A percentile compares a stretch with the other conserved stretches of the same genome.
Conservation (phyloP, 371 early-diverging fungal genomes). For the Lichtheimia ornata region DNA sequence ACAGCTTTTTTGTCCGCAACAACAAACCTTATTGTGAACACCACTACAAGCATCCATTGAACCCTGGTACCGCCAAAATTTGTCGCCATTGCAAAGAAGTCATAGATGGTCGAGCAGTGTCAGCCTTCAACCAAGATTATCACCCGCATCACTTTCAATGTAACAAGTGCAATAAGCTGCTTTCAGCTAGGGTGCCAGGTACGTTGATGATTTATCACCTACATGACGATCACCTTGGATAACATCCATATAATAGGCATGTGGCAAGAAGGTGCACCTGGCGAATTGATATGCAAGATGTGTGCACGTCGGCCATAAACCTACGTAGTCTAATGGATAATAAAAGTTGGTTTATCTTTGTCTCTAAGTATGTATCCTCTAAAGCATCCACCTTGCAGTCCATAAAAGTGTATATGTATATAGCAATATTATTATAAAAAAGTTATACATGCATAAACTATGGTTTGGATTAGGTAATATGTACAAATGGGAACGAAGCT, state of each 20-base stretch:
- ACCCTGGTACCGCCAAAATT: slow-evolving; percentile 12
- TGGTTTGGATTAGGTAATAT: background rate
- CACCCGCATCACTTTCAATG: slow-evolving; percentile 61
- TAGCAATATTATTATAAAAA: too few relatives aligned
- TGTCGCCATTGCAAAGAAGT: slow-evolving; percentile 39
- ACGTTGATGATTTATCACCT: slow-evolving; percentile 1
- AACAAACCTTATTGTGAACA: slow-evolving; percentile 66
- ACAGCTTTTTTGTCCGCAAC: slow-evolving; percentile 51
- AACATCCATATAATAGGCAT: slow-evolving; percentile 7
- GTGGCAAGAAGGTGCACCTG: slow-evolving; percentile 22
- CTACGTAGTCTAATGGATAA: background rate
- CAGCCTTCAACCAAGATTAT: slow-evolving; percentile 51
- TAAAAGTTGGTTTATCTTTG: background rate
- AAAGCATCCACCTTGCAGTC: too few relatives aligned
- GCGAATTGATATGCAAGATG: slow-evolving; percentile 21
- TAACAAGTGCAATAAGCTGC: slow-evolving; percentile 40
- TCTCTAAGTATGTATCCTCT: too few relatives aligned
- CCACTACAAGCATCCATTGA: slow-evolving; percentile 48
- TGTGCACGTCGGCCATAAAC: slow-evolving; percentile 16
- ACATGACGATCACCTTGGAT: background rate
- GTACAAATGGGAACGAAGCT: background rate
- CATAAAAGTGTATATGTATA: too few relatives aligned
- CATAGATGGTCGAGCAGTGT: slow-evolving; percentile 50
- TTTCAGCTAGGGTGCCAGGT: slow-evolving; percentile 36
- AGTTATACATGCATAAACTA: too few relatives aligned